Evolutionary conservation across 2,329 filamentous ascomycete species (phyloP), one percentile per base, ranked within the genome.

Genomic region (Coleophoma crateriformis): DNA sequence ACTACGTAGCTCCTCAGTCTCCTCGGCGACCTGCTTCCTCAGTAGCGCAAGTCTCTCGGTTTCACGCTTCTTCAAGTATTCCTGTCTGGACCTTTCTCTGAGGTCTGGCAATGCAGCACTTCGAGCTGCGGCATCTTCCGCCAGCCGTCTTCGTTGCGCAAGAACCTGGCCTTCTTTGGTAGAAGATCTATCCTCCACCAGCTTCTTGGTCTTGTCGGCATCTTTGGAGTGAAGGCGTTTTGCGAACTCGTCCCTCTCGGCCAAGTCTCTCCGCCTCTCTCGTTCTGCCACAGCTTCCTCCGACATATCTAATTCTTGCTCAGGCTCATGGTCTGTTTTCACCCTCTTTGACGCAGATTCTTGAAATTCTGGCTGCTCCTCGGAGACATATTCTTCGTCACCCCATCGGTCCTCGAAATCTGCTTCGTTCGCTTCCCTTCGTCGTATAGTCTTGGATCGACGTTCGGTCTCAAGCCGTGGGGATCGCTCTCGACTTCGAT

Each of bases 11-110:
- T 96, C 91, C 19, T 85, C 82, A 1, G 84, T 84, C 66, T 99
- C 94, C 59, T 97, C 92, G 0, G 83, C 82, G 2, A 99, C 94
- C 63, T 97, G 92, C 61, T 88, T 89, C 33, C 91, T 82, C 45
- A 99, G 71, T n/a, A 99, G 71, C 0, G 88, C 88, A 14, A 99
- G 71, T 52, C 89, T 82, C 67, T 97, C 90, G 0, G 86, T 76
- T 65, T 96, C 91, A 55, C 94, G 81, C 73, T 99, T 97, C 68
- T 90, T 90, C 32, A 99, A 76, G 64, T 99, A 99, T 57, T 94
- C 86, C 64, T 96, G 91, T 53, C 94, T 82, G 3, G 91, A 95
- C 33, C 90, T 81, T 62, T 94, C 76, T 39, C 94, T 80, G 15
- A 96, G 69, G 53, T 95, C 90, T 3, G 85, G 83, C 65, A 96